Evolutionary conservation across 1,284 basidiomycete species (phyloP), one percentile per base, ranked within the genome.

Genomic region (Boletus sp.): DNA sequence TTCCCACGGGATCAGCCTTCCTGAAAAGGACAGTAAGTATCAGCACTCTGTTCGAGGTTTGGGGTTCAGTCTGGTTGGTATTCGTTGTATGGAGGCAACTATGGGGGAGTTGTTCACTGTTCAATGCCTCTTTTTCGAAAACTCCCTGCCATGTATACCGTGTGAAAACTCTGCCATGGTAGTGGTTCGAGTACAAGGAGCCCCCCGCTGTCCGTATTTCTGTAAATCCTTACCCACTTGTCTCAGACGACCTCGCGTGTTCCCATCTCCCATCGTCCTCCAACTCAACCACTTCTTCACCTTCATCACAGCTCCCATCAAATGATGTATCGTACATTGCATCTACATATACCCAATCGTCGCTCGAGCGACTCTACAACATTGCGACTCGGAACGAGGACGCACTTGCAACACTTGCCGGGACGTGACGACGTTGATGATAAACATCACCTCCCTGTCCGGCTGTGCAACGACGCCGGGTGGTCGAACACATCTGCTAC

Each of bases 401-500:
- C 71, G 53, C 28, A 72, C 71, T 9, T 59, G 54, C 55, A 61
- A 58, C 47, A 67, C 28, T 19, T 40, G 63, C 47, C 64, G 67
- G 47, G 69, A 60, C 59, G 62, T 63, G 63, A 71, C 67, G 13
- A 67, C 60, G 43, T 70, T 71, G 46, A 69, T 67, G 46, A 63
- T 60, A 14, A 72, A 62, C 35, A 65, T 44, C 17, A 63, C 46
- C 0, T 64, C 67, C 61, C 64, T 73, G 59, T 70, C 60, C 19
- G 30, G 51, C 55, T 66, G 58, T 61, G 50, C 38, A 60, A 38
- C 6, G 68, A 51, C 2, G 48, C 56, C 0, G 73, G 72, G 49
- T 68, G 55, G 55, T 72, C 72, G 44, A 75, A 72, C 35, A 73
- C 71, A 23, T 75, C 73, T 30, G 71, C 73, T 1, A 74, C 61